A percentile compares a stretch with the other conserved stretches of the same genome.
Evolutionary conservation across 192 early-diverging fungal species (phyloP).

Genomic region (Borealophlyctis nickersoniae): DNA sequence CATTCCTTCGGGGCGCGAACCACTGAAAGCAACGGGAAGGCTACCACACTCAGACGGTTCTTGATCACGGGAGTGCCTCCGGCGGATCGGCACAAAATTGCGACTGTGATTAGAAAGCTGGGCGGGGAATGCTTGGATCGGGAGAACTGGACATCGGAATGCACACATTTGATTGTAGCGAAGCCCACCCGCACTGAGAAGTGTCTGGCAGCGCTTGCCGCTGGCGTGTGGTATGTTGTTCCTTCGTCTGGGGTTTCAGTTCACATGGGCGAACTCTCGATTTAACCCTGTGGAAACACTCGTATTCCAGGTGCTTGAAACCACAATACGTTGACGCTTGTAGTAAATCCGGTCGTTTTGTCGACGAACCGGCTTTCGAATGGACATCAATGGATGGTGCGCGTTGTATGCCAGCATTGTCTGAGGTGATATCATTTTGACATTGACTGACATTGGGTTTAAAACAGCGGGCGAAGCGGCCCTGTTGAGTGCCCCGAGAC

Average conservation of each 20-base stretch:
- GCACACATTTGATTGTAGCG: slow-evolving; percentile 41
- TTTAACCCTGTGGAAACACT: too few species aligned
- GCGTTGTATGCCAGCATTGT: too few species aligned
- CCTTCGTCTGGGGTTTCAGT: too few species aligned
- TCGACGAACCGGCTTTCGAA: slow-evolving; percentile 43
- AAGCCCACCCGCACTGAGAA: slow-evolving; percentile 41
- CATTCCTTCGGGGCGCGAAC: too few species aligned
- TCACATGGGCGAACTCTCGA: too few species aligned
- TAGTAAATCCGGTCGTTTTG: slow-evolving; percentile 23
- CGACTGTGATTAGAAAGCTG: slow-evolving; percentile 16
- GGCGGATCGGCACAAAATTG: slow-evolving; percentile 4
- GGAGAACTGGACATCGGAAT: slow-evolving; percentile 30
- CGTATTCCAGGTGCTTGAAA: slow-evolving; percentile 35
- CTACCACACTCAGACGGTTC: slow-evolving; percentile 20
- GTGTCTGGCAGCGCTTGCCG: slow-evolving; percentile 34
- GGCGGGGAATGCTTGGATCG: slow-evolving; percentile 35
- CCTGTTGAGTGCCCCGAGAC: slow-evolving; percentile 19
- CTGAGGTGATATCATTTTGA: too few species aligned
- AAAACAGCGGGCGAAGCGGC: too few species aligned
- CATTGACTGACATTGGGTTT: too few species aligned
- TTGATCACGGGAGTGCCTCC: slow-evolving; percentile 27
- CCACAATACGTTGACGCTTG: slow-evolving; percentile 35
- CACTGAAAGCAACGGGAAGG: too few species aligned
- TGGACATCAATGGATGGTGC: too few species aligned
- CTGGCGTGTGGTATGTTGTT: slow-evolving; percentile 38